Conservation (phyloP, 805 yeast species). For the Suhomyces prunicola region DNA sequence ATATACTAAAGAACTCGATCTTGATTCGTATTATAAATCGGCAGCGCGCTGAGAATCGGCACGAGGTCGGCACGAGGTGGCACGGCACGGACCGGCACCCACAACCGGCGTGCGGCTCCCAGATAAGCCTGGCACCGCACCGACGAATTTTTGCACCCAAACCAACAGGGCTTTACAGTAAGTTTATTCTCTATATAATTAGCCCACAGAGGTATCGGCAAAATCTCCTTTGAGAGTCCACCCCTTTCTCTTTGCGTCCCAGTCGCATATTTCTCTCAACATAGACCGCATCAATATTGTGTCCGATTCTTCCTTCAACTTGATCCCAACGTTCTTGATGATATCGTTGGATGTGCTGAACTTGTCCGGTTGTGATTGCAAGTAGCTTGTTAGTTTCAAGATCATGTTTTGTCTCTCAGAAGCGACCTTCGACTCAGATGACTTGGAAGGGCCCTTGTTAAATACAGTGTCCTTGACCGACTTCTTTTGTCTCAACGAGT, state of each 20-base stretch:
- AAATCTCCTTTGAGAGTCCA: slow-evolving; percentile 56
- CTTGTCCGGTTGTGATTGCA: slow-evolving; percentile 31
- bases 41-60: not conserved
- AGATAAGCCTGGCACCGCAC: not conserved
- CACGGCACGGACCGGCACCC: not conserved
- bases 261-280: slow-evolving; percentile 61
- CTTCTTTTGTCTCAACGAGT: slow-evolving; percentile 44
- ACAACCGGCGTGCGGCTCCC: not conserved
- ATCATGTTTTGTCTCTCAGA: slow-evolving; percentile 23
- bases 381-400: slow-evolving; percentile 36
- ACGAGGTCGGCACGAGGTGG: not conserved
- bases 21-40: not conserved
- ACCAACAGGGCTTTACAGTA: not conserved
- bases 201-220: not conserved
- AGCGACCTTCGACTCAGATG: slow-evolving; percentile 5
- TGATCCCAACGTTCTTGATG: slow-evolving; percentile 34
- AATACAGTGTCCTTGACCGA: slow-evolving; percentile 26
- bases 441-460: not conserved
- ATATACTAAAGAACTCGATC: not conserved
- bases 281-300: slow-evolving; percentile 64
- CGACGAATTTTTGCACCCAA: not conserved
- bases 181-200: not conserved
- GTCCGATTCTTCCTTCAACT: slow-evolving; percentile 41
- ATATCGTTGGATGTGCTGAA: slow-evolving; percentile 53
- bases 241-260: slow-evolving; percentile 57